These are phyloP conservation scores for Dictyostelium citrinum DNA, from an alignment of 78 protist species.

Conservation along the genomic window DNA sequence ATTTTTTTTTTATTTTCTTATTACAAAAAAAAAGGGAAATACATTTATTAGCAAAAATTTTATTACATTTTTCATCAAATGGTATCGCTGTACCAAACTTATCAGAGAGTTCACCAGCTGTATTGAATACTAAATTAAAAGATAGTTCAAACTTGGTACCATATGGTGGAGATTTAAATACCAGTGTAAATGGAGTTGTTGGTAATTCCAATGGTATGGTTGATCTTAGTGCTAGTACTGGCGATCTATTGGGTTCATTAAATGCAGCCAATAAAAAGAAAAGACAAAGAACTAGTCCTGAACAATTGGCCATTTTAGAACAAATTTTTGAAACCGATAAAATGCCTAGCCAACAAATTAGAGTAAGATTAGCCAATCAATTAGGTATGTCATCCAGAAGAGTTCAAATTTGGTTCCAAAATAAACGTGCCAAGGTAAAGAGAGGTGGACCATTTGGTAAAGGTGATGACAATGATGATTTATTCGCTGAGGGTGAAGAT, in stretches of 20 bases:
- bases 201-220: neutral
- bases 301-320: slow-evolving; percentile 70
- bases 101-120: slow-evolving; percentile 38
- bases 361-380: slow-evolving; percentile 70
- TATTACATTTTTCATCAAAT: slow-evolving; percentile 58
- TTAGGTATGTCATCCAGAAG: slow-evolving; percentile 74
- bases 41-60: slow-evolving; percentile 52
- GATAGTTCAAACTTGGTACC: slow-evolving; percentile 41
- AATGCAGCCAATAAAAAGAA: slow-evolving; percentile 56
- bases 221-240: neutral
- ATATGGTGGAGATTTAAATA: neutral
- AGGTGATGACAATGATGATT: slow-evolving; percentile 19
- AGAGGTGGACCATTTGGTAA: slow-evolving; percentile 65
- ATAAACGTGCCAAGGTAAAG: slow-evolving; percentile 81
- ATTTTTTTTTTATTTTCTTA: neutral
- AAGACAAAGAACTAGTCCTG: slow-evolving; percentile 77
- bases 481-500: neutral
- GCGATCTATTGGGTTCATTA: neutral
- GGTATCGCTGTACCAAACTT: slow-evolving; percentile 31
- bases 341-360: slow-evolving; percentile 75
- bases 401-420: slow-evolving; percentile 85
- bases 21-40: slow-evolving; percentile 20
- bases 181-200: neutral
- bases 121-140: neutral
- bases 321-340: slow-evolving; percentile 72